A percentile compares a stretch with the other conserved stretches of the same genome.
These are phyloP conservation scores for Xylaria sp. DNA, from an alignment of 2,329 filamentous ascomycete species.

Conservation along the genomic window DNA sequence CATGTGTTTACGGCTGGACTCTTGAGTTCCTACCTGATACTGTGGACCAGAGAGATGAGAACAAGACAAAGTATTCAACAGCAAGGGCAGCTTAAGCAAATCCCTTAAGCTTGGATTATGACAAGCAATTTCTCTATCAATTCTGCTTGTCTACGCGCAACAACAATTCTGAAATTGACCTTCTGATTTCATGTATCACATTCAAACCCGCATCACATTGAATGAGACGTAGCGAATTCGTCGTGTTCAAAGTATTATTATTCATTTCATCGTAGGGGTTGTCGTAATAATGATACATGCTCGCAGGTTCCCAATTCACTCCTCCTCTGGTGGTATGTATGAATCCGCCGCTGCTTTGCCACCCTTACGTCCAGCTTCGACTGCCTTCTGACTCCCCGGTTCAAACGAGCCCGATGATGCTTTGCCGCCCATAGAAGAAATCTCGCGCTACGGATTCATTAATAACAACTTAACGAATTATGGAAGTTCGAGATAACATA, in stretches of 20 bases:
- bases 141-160: no score
- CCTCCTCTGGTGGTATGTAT: no score
- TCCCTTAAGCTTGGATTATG: neutral
- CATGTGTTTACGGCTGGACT: constrained; percentile 12
- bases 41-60: constrained; percentile 7
- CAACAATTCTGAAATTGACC: neutral
- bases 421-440: constrained; percentile 15
- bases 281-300: constrained; percentile 1
- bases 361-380: constrained; percentile 27
- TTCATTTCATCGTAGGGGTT: neutral
- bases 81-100: neutral
- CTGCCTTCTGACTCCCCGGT: constrained; percentile 27
- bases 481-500: no score
- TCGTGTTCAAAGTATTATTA: neutral
- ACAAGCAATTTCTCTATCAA: no score
- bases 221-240: no score
- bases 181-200: neutral
- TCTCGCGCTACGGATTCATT: no score
- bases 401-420: constrained; percentile 30
- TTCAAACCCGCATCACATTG: neutral
- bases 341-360: neutral
- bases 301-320: neutral
- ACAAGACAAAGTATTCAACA: neutral
- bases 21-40: neutral
- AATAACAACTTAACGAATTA: no score